Percentiles rank a stretch among this genome's conserved stretches.
Conservation (phyloP, 148 eudicot genomes). For the Amaranthus palmeri region DNA sequence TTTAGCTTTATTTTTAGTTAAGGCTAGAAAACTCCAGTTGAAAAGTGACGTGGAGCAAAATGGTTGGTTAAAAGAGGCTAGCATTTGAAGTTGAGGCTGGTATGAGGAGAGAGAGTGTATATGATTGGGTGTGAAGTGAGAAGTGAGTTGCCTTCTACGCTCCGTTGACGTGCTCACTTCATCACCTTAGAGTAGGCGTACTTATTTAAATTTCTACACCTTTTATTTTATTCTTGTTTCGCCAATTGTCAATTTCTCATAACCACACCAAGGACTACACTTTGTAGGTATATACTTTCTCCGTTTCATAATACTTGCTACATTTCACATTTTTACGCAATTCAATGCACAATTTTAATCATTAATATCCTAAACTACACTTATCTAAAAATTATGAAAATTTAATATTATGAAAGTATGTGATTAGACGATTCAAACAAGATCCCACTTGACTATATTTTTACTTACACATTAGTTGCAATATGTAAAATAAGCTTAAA, state of each 20-base stretch:
- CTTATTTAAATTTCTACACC: not conserved
- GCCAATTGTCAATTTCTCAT: not conserved
- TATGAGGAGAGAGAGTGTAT: constrained; percentile 9
- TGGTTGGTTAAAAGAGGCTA: constrained; percentile 11
- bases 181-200: not conserved
- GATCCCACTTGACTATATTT: too few species aligned
- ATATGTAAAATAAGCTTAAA: too few species aligned
- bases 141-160: constrained; percentile 1
- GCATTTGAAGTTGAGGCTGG: constrained; percentile 9
- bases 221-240: not conserved
- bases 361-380: too few species aligned
- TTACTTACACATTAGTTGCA: too few species aligned
- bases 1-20: not conserved
- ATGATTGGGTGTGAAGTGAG: constrained; percentile 23
- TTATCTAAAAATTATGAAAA: too few species aligned
- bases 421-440: too few species aligned
- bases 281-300: too few species aligned
- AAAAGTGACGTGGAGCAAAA: constrained; percentile 15
- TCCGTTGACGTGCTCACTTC: constrained; percentile 21
- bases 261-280: not conserved
- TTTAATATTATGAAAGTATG: too few species aligned
- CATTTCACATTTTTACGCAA: too few species aligned
- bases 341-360: too few species aligned
- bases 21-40: constrained; percentile 6
- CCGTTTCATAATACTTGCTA: too few species aligned